Evolutionary conservation across 331 rosid genomes (phyloP).

Genomic region (Pyracantha coccinea): DNA sequence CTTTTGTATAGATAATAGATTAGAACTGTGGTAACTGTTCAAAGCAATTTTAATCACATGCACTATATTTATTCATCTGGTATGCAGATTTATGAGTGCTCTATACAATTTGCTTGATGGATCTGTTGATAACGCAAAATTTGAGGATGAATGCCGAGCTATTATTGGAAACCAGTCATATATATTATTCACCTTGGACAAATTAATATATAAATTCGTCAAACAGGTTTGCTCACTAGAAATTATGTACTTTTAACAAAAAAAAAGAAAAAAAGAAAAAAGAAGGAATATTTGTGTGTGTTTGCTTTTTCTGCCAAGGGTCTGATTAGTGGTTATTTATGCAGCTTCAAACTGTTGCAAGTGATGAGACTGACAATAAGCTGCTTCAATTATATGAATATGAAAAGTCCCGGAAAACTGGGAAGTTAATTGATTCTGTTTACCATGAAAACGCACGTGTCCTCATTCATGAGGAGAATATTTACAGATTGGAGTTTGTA

Average conservation of each 20-base stretch:
- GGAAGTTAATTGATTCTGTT: slow-evolving; percentile 58
- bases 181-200: slow-evolving; percentile 88
- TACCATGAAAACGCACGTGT: slow-evolving; percentile 87
- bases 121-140: slow-evolving; percentile 78
- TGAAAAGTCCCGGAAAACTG: slow-evolving; percentile 76
- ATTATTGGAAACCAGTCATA: slow-evolving; percentile 88
- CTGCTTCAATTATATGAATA: slow-evolving; percentile 86
- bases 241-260: background rate
- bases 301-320: slow-evolving; percentile 6
- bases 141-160: slow-evolving; percentile 98
- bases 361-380: slow-evolving; percentile 74
- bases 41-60: background rate
- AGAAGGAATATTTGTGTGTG: background rate
- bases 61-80: background rate
- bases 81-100: slow-evolving; percentile 67
- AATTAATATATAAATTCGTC: slow-evolving; percentile 79
- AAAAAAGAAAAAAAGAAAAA: no score
- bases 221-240: slow-evolving; percentile 58
- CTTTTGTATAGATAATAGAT: background rate
- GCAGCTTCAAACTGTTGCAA: slow-evolving; percentile 88
- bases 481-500: slow-evolving; percentile 81
- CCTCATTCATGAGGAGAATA: slow-evolving; percentile 84
- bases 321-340: slow-evolving; percentile 23
- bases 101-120: slow-evolving; percentile 89
- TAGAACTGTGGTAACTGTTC: background rate